A percentile compares a stretch with the other conserved stretches of the same genome.
These are phyloP conservation scores for Nakazawaea molendinolei DNA, from an alignment of 805 yeast genomes.

Conservation along the genomic window DNA sequence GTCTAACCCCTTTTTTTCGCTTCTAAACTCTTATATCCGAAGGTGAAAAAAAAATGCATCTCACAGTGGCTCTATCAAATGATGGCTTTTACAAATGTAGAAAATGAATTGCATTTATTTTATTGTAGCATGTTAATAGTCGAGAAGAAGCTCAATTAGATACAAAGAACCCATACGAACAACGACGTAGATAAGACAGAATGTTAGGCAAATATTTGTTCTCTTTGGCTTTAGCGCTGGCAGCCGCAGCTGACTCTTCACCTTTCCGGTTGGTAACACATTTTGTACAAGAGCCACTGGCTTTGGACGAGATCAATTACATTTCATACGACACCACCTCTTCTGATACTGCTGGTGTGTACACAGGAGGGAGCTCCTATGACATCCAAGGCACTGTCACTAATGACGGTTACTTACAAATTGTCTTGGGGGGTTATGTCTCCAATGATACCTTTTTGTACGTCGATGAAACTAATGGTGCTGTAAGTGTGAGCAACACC, in stretches of 20 bases:
- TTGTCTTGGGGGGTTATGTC: constrained; percentile 5
- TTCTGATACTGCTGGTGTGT: constrained; percentile 6
- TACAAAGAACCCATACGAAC: too few relatives aligned
- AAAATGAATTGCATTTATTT: too few relatives aligned
- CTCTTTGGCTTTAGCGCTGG: neutral
- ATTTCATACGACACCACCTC: constrained; percentile 1
- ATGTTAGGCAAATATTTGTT: constrained; percentile 6
- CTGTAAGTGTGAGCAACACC: constrained; percentile 3
- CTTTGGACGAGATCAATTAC: constrained; percentile 7
- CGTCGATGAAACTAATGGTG: constrained; percentile 8
- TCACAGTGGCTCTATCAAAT: too few relatives aligned
- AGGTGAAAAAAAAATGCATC: too few relatives aligned
- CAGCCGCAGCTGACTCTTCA: neutral
- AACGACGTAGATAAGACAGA: too few relatives aligned
- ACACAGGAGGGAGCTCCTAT: neutral
- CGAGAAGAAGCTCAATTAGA: too few relatives aligned
- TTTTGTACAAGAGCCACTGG: constrained; percentile 3
- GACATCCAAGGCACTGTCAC: constrained; percentile 6
- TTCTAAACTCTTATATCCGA: too few relatives aligned
- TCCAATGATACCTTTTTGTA: constrained; percentile 2
- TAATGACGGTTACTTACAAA: constrained; percentile 6
- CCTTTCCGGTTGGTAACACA: constrained; percentile 5
- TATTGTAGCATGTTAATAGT: too few relatives aligned
- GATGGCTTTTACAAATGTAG: too few relatives aligned
- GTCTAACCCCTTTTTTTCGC: too few relatives aligned